A percentile compares a stretch with the other conserved stretches of the same genome.
phyloP scores from a whole-genome alignment of 108 stramenopile genomes.

The Craspedostauros australis region DNA sequence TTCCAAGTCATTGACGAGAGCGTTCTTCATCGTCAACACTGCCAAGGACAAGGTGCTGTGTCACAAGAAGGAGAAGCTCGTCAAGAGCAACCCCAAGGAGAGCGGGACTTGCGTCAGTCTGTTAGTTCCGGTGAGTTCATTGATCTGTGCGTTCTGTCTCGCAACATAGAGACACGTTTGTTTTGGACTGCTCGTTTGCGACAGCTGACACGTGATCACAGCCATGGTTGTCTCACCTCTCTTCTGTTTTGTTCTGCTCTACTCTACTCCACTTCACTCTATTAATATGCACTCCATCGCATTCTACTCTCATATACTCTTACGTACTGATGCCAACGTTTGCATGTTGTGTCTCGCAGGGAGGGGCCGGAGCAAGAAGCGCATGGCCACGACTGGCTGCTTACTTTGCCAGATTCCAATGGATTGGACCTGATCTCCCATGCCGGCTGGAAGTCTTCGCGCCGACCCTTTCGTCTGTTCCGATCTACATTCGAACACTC shows the following conservation, averaged over 20 bases:
- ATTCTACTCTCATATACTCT: no score
- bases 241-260: background rate
- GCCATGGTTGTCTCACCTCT: constrained; percentile 1
- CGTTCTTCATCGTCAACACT: constrained; percentile 59
- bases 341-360: no score
- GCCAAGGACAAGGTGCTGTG: constrained; percentile 42
- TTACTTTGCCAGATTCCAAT: constrained; percentile 75
- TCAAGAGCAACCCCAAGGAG: constrained; percentile 21
- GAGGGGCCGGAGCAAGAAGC: constrained; percentile 40
- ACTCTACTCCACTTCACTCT: no score
- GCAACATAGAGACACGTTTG: background rate
- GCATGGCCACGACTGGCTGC: constrained; percentile 77
- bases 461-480: constrained; percentile 47
- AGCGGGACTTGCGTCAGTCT: constrained; percentile 73
- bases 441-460: constrained; percentile 78
- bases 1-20: constrained; percentile 24
- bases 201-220: no score
- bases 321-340: no score
- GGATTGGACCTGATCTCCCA: constrained; percentile 42
- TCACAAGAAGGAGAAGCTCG: constrained; percentile 29
- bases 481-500: constrained; percentile 55
- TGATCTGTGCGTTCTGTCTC: no score
- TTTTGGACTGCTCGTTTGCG: background rate
- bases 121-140: constrained; percentile 68
- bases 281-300: no score